Percentiles rank a stretch among this genome's conserved stretches.
These are phyloP conservation scores for Phytophthora syringae DNA, from an alignment of 352 stramenopile species.

Conservation along the genomic window DNA sequence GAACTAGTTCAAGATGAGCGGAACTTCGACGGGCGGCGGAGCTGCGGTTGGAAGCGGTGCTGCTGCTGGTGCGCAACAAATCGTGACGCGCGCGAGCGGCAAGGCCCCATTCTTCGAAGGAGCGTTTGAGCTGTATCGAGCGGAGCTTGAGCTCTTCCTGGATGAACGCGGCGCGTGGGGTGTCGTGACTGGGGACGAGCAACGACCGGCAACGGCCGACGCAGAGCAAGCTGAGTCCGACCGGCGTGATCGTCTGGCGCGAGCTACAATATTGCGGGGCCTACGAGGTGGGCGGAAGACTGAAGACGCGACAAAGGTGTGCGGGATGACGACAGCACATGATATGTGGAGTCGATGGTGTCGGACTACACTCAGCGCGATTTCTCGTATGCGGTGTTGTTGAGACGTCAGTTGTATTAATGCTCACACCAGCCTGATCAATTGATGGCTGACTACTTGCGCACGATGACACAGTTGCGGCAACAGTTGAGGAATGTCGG, in stretches of 20 bases:
- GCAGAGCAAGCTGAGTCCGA: not conserved
- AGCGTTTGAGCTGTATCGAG: conserved; percentile 14
- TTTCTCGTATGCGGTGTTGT: conserved; percentile 2
- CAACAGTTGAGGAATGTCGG: not conserved
- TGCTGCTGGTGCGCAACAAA: not conserved
- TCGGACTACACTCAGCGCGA: conserved; percentile 9
- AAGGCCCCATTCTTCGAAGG: conserved; percentile 3
- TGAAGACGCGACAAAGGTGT: conserved; percentile 7
- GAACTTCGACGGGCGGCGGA: not conserved
- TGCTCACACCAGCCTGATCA: not conserved
- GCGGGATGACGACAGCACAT: not conserved
- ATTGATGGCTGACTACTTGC: conserved; percentile 1
- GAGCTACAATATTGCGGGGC: not conserved
- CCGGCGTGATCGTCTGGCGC: not conserved
- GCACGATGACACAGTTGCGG: not conserved
- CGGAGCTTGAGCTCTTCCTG: conserved; percentile 11
- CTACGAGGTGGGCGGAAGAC: not conserved
- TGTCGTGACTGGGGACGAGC: not conserved
- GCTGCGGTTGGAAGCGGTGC: too few relatives aligned
- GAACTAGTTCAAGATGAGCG: not conserved
- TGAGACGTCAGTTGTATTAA: not conserved
- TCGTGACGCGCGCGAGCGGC: not conserved
- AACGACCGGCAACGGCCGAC: not conserved
- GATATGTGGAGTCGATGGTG: not conserved
- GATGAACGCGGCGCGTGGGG: not conserved